A percentile compares a stretch with the other conserved stretches of the same genome.
Conservation (phyloP, 2,329 filamentous ascomycete genomes). For the Venturia effusa region DNA sequence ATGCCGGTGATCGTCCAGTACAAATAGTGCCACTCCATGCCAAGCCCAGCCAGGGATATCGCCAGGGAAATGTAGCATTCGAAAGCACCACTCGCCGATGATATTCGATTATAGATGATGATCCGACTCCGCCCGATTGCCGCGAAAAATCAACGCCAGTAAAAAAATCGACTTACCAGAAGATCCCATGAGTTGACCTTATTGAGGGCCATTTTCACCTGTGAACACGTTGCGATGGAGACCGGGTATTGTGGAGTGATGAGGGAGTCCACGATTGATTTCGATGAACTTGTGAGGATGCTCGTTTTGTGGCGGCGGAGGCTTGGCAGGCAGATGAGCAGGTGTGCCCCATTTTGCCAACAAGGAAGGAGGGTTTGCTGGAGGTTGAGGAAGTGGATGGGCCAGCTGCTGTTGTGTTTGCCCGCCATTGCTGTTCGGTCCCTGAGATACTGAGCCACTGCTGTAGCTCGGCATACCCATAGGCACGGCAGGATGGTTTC, state of each 20-base stretch:
- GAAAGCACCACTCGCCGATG: not conserved
- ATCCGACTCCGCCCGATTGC: not conserved
- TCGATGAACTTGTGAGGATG: conserved; percentile 20
- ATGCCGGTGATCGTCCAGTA: not conserved
- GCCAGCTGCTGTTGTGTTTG: conserved; percentile 17
- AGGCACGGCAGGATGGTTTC: not conserved
- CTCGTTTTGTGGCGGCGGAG: conserved; percentile 33
- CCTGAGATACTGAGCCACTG: not conserved
- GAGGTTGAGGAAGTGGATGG: conserved; percentile 27
- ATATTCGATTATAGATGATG: not conserved
- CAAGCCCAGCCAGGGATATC: not conserved
- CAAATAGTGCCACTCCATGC: not conserved
- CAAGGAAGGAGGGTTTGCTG: conserved; percentile 18
- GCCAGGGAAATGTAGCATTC: not conserved
- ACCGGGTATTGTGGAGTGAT: not conserved
- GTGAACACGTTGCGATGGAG: not conserved
- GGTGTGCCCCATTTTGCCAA: conserved; percentile 48
- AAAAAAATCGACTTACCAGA: not conserved
- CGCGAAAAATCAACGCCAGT: not conserved
- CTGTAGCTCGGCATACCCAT: not conserved
- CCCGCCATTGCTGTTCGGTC: not conserved
- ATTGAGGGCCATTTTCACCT: not conserved
- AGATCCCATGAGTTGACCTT: not conserved
- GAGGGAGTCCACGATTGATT: conserved; percentile 5
- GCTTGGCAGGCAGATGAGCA: conserved; percentile 43